Base-by-base conservation (phyloP, 2,329 filamentous ascomycete species). In the Zalaria sp. region DNA sequence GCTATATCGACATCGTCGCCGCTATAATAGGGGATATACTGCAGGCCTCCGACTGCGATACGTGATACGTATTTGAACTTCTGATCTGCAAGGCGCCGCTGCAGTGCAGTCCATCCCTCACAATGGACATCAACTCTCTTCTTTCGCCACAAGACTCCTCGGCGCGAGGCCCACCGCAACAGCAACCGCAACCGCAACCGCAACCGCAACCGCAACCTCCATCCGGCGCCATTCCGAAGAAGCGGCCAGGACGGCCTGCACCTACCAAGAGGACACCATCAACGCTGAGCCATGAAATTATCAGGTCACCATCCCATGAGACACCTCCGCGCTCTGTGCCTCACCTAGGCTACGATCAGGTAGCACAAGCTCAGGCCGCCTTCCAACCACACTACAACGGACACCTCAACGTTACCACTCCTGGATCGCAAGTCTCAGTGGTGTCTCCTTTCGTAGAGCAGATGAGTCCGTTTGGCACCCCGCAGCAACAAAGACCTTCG, bases 51-150 rank as follows among this genome's bases (percentile, higher is more conserved):
- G 18, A 18, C 18, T 18, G 18, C 18, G 18, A 18, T 18, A 18
- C 18, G 18, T 18, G 18, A 18, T 18, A 18, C 18, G 18, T 18
- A 18, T 18, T 18, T 18, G 18, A 18, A 18, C 18, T 18, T 18
- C 18, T 18, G 18, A 18, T 18, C 18, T 18, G 18, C 18, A 18
- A 18, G 18, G 18, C 18, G 18, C 18, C 18, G 18, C 18, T 18
- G 26, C 11, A 34, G 10, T 25, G 7, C 34, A 11, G 8, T 32
- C 10, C 18, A 31, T 28, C 26, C 25, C 9, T 41, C 5, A 35
- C 32, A 35, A 69, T 70, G 67, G 63, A 70, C 50, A 70, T 69
- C 60, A 66, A 66, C 51, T 64, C 63, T 37, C 57, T 70, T 40
- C 52, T 70, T 40, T 68, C 65, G 52, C 66, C 67, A 34, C 63